A percentile compares a stretch with the other conserved stretches of the same genome.
These are phyloP conservation scores for Pichia manshurica DNA, from an alignment of 805 yeast genomes.

Conservation along the genomic window DNA sequence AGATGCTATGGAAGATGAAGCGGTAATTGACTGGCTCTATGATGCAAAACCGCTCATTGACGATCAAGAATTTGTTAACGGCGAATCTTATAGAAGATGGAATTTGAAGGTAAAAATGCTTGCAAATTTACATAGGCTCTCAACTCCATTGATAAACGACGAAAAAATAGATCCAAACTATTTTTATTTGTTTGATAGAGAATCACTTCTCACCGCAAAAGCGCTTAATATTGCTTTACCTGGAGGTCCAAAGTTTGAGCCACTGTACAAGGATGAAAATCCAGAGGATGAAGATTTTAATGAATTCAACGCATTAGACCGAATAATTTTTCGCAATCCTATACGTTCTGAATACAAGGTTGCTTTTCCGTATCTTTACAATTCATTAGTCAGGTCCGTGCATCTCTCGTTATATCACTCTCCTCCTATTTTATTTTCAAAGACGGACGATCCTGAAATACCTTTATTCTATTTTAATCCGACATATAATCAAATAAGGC, in stretches of 20 bases:
- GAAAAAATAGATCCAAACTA: constrained; percentile 55
- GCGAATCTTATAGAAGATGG: constrained; percentile 76
- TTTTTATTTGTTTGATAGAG: constrained; percentile 66
- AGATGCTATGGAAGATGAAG: constrained; percentile 56
- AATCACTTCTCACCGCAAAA: constrained; percentile 84
- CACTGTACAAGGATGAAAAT: constrained; percentile 61
- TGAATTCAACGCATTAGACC: constrained; percentile 84
- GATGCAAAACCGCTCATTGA: constrained; percentile 71
- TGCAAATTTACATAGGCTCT: constrained; percentile 58
- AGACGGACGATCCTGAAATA: constrained; percentile 42
- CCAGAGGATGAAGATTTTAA: constrained; percentile 70
- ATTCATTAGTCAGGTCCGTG: constrained; percentile 66
- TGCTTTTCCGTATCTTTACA: constrained; percentile 82
- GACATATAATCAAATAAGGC: constrained; percentile 49
- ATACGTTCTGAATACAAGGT: constrained; percentile 78
- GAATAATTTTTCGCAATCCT: constrained; percentile 75
- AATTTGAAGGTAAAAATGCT: constrained; percentile 52
- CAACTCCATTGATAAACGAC: constrained; percentile 60
- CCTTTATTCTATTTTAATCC: constrained; percentile 55
- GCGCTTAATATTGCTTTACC: constrained; percentile 83
- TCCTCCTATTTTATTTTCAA: constrained; percentile 48
- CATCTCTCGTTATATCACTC: constrained; percentile 57
- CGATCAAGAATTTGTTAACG: constrained; percentile 51
- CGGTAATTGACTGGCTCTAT: constrained; percentile 71
- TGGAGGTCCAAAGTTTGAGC: constrained; percentile 96